These are phyloP conservation scores for Vaccinium macrocarpon DNA, from an alignment of 148 eudicot genomes.

Conservation along the genomic window DNA sequence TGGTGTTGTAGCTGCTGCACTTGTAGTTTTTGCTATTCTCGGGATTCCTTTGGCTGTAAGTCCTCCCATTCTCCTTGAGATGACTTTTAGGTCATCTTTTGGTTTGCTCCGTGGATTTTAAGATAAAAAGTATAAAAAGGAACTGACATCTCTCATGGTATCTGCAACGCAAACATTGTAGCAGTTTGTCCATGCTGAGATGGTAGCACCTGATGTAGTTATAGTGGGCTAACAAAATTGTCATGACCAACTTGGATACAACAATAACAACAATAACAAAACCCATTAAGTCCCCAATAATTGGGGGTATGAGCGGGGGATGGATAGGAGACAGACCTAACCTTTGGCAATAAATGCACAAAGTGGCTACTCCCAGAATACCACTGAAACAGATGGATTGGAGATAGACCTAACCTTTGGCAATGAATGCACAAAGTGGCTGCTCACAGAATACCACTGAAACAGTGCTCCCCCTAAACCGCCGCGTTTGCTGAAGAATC, in stretches of 20 bases:
- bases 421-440: no score
- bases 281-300: no score
- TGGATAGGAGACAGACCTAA: no score
- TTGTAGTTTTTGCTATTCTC: conserved; percentile 68
- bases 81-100: conserved; percentile 5
- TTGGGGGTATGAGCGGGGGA: no score
- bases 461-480: no score
- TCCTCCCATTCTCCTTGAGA: conserved; percentile 21
- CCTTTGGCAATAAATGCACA: no score
- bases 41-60: conserved; percentile 96
- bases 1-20: conserved; percentile 75
- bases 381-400: no score
- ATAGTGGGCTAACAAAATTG: not conserved
- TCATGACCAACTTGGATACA: conserved; percentile 3
- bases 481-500: no score
- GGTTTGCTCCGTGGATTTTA: not conserved
- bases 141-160: not conserved
- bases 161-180: conserved; percentile 1
- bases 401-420: no score
- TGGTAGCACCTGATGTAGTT: not conserved
- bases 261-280: no score
- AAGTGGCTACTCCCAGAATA: no score
- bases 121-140: not conserved
- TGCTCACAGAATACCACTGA: no score
- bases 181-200: not conserved